Conservation (phyloP, 208 protist species). For the Histomonas meleagridis region DNA sequence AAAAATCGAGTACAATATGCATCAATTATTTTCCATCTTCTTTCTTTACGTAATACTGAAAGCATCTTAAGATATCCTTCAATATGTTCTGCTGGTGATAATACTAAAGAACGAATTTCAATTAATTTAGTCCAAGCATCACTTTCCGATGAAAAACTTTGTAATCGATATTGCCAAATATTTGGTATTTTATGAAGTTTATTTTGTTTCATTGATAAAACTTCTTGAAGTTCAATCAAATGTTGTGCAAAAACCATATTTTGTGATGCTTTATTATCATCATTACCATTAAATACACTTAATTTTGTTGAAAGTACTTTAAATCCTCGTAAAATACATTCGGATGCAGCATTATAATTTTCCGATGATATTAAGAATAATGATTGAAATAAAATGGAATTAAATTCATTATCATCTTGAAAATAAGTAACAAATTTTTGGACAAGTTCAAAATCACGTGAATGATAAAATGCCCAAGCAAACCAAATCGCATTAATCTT, state of each 20-base stretch:
- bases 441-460: background rate
- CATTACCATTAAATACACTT: background rate
- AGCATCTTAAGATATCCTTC: background rate
- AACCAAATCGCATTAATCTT: background rate
- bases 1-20: background rate
- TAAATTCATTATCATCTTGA: background rate
- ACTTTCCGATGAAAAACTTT: background rate
- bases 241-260: slow-evolving; percentile 29
- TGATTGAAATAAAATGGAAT: background rate
- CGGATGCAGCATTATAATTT: background rate
- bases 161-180: background rate
- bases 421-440: background rate
- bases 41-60: slow-evolving; percentile 8
- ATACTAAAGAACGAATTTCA: background rate
- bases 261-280: background rate
- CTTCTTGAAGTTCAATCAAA: slow-evolving; percentile 17
- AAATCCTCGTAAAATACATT: background rate
- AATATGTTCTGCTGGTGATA: background rate
- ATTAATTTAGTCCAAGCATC: background rate
- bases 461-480: slow-evolving; percentile 36
- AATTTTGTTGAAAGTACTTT: background rate
- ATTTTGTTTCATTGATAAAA: background rate
- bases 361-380: background rate
- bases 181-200: background rate
- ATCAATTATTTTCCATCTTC: slow-evolving; percentile 24